Evolutionary conservation across 1,139 yeast species (phyloP).

Genomic region (Fermentozyma sake): DNA sequence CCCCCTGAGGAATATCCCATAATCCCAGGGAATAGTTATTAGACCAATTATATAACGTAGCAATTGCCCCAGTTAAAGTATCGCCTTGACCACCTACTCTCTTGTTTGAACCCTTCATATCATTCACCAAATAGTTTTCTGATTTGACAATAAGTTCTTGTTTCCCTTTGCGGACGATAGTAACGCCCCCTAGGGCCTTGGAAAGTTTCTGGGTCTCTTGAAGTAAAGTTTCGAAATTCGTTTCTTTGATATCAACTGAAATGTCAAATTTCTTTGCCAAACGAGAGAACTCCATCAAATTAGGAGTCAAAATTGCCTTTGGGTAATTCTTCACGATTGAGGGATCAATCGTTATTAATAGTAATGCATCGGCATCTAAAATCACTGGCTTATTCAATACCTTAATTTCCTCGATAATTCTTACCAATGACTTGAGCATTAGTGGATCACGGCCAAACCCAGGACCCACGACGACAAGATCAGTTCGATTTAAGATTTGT

Average conservation of each 20-base stretch:
- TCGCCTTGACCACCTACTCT: conserved; percentile 92
- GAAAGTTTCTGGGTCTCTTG: conserved; percentile 46
- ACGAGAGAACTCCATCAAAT: conserved; percentile 77
- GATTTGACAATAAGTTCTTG: conserved; percentile 60
- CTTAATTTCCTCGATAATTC: conserved; percentile 55
- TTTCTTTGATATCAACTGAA: conserved; percentile 23
- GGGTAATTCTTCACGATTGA: conserved; percentile 45
- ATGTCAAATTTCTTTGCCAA: conserved; percentile 45
- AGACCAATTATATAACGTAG: conserved; percentile 52
- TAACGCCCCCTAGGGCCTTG: conserved; percentile 52
- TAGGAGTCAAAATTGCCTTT: conserved; percentile 78
- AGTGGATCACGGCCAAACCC: conserved; percentile 82
- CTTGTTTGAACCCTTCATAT: conserved; percentile 57
- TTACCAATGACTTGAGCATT: conserved; percentile 58
- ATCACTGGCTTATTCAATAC: conserved; percentile 59
- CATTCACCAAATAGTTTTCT: conserved; percentile 33
- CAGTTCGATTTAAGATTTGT: conserved; percentile 58
- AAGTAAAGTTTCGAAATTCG: conserved; percentile 16
- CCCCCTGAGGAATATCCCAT: conserved; percentile 42
- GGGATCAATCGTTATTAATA: conserved; percentile 54
- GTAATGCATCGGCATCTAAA: conserved; percentile 87
- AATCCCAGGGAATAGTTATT: conserved; percentile 49
- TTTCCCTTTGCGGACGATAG: conserved; percentile 69
- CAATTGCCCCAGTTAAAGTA: conserved; percentile 66
- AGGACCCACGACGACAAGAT: conserved; percentile 86